Conservation (phyloP, 2,329 filamentous ascomycete species). For the Septoria linicola region DNA sequence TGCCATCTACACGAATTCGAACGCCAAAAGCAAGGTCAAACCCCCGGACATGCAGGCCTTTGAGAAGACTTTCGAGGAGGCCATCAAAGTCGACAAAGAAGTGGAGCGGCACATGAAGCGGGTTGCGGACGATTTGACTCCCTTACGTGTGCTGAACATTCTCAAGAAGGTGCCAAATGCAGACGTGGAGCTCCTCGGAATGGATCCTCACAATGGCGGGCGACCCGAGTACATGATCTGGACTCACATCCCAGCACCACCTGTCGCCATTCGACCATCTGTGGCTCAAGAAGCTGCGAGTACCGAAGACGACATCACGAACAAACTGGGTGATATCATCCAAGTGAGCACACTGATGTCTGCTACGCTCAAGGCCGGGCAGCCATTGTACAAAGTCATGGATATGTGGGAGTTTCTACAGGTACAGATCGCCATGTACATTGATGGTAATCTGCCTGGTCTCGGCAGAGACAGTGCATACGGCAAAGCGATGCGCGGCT, state of each 20-base stretch:
- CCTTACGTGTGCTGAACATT: conserved; percentile 81
- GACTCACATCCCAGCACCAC: conserved; percentile 92
- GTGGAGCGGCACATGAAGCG: conserved; percentile 88
- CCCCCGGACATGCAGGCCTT: conserved; percentile 81
- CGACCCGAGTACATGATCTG: conserved; percentile 96
- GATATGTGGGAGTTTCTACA: conserved; percentile 98
- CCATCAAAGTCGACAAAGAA: conserved; percentile 74
- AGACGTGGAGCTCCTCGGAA: conserved; percentile 87
- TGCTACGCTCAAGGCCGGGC: conserved; percentile 77
- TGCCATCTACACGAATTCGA: conserved; percentile 81
- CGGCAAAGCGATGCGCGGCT: conserved; percentile 85
- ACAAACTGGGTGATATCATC: conserved; percentile 94
- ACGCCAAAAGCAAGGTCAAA: conserved; percentile 76
- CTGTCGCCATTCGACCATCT: conserved; percentile 89
- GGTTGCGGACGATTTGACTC: conserved; percentile 91
- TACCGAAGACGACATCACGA: conserved; percentile 94
- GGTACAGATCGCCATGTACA: conserved; percentile 93
- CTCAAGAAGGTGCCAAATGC: conserved; percentile 82
- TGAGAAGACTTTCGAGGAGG: conserved; percentile 78
- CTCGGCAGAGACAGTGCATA: conserved; percentile 78
- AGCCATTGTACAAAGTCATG: conserved; percentile 85
- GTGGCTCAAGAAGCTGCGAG: conserved; percentile 90
- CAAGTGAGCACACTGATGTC: conserved; percentile 86
- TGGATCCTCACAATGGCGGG: conserved; percentile 75
- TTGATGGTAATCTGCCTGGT: conserved; percentile 93